Percentiles rank a stretch among this genome's conserved stretches.
Conservation (phyloP, 1,284 basidiomycete species). For the Ustilago nuda region DNA sequence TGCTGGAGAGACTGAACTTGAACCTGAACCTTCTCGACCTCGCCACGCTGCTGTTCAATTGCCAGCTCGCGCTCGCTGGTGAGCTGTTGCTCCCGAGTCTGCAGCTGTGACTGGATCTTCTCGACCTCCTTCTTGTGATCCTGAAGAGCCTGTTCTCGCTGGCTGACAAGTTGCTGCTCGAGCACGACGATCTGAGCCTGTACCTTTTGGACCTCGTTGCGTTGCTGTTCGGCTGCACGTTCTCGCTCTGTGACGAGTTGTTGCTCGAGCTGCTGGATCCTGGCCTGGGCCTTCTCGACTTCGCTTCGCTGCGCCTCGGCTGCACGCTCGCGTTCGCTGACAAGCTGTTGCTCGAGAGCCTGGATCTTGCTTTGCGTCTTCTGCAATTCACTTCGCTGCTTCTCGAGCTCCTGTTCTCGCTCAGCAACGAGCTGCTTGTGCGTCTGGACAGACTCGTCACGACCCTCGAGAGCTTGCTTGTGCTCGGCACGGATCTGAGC, state of each 20-base stretch:
- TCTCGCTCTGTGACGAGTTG: constrained; percentile 32
- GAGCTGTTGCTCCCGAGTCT: constrained; percentile 28
- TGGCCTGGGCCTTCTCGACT: constrained; percentile 11
- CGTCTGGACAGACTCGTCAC: constrained; percentile 29
- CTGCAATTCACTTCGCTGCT: constrained; percentile 21
- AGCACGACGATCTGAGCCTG: constrained; percentile 14
- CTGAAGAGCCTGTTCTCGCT: constrained; percentile 21
- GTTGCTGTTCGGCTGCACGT: constrained; percentile 24
- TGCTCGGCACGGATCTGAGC: constrained; percentile 43
- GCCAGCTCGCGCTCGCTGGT: constrained; percentile 17
- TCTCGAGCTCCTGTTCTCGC: constrained; percentile 28
- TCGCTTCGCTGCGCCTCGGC: constrained; percentile 21
- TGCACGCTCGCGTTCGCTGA: constrained; percentile 15
- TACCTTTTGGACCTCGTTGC: constrained; percentile 17
- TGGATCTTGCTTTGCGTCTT: constrained; percentile 22
- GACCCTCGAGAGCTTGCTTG: constrained; percentile 41
- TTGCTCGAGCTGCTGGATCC: constrained; percentile 10
- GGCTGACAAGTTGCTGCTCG: constrained; percentile 22
- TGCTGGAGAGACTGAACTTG: constrained; percentile 11
- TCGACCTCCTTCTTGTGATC: constrained; percentile 22
- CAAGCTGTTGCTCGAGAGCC: constrained; percentile 26
- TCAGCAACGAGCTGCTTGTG: constrained; percentile 32
- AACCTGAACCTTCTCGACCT: constrained; percentile 15
- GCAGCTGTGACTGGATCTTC: constrained; percentile 22
- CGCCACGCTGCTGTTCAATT: constrained; percentile 18